phyloP scores from a whole-genome alignment of 768 basidiomycete species.

The Xerocomellus intermedius region DNA sequence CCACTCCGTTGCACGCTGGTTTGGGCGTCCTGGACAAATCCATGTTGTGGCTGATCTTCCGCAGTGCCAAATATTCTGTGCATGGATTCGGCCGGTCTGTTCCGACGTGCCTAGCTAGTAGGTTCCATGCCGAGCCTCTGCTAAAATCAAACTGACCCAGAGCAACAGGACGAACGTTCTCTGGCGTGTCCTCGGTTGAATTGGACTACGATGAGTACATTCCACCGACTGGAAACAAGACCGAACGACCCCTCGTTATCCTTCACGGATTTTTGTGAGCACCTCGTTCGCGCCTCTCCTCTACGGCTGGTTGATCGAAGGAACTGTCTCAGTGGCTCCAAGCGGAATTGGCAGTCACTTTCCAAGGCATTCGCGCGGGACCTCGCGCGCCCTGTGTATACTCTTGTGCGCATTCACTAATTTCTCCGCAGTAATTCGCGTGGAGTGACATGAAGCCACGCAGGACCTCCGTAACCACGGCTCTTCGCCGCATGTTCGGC shows the following conservation, averaged over 20 bases:
- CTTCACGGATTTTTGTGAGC: constrained; percentile 65
- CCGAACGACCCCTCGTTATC: constrained; percentile 49
- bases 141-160: constrained; percentile 4
- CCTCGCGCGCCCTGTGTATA: constrained; percentile 66
- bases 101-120: constrained; percentile 8
- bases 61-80: not conserved
- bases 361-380: constrained; percentile 71
- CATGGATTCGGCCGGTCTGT: not conserved
- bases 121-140: not conserved
- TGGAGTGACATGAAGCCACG: not conserved
- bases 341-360: constrained; percentile 86
- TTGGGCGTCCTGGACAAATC: not conserved
- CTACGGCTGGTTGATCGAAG: not conserved
- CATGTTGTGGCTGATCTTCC: constrained; percentile 15
- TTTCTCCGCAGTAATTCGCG: not conserved
- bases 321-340: constrained; percentile 60
- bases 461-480: constrained; percentile 94
- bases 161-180: constrained; percentile 22
- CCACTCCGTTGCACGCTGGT: not conserved
- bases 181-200: constrained; percentile 23
- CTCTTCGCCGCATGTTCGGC: constrained; percentile 66
- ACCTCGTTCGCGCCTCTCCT: not conserved
- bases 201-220: constrained; percentile 33
- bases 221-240: constrained; percentile 28
- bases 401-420: constrained; percentile 47